Percentiles rank a stretch among this genome's conserved stretches.
Conservation (phyloP, 2,329 filamentous ascomycete genomes). For the Calonectria fujianensis region DNA sequence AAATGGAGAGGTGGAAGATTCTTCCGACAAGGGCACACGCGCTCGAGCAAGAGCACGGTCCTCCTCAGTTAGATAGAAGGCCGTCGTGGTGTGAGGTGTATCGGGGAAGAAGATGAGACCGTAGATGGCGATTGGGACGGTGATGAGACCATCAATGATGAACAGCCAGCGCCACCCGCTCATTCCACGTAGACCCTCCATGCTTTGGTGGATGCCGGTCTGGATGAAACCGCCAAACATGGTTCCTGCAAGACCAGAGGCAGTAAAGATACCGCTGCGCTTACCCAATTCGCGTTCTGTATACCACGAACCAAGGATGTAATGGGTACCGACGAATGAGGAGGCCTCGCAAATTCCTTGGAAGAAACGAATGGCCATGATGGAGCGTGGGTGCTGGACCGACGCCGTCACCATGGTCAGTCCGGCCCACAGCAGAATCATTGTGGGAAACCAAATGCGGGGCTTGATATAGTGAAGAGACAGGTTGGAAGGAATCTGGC, state of each 20-base stretch:
- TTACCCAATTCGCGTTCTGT: constrained; percentile 77
- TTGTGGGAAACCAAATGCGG: constrained; percentile 76
- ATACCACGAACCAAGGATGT: constrained; percentile 73
- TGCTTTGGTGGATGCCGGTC: constrained; percentile 73
- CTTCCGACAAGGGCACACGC: constrained; percentile 62
- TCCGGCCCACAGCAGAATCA: constrained; percentile 78
- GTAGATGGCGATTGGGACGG: constrained; percentile 59
- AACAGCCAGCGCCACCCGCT: constrained; percentile 83
- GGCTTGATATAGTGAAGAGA: constrained; percentile 78
- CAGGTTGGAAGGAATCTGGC: constrained; percentile 77
- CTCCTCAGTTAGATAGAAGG: constrained; percentile 66
- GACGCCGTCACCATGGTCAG: constrained; percentile 75
- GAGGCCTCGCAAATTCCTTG: constrained; percentile 63
- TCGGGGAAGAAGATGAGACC: constrained; percentile 62
- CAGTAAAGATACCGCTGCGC: constrained; percentile 77
- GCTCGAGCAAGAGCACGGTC: constrained; percentile 66
- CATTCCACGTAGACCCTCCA: constrained; percentile 70
- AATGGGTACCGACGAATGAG: constrained; percentile 64
- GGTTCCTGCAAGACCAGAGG: constrained; percentile 75
- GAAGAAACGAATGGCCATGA: constrained; percentile 64
- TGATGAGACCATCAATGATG: constrained; percentile 78
- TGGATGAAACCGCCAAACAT: constrained; percentile 73
- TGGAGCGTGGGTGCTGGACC: constrained; percentile 59
- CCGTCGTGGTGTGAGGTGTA: constrained; percentile 68
- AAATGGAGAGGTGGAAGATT: constrained; percentile 66